Conservation (phyloP, 768 basidiomycete genomes). For the Tylopilus plumbeoviolaceoides region DNA sequence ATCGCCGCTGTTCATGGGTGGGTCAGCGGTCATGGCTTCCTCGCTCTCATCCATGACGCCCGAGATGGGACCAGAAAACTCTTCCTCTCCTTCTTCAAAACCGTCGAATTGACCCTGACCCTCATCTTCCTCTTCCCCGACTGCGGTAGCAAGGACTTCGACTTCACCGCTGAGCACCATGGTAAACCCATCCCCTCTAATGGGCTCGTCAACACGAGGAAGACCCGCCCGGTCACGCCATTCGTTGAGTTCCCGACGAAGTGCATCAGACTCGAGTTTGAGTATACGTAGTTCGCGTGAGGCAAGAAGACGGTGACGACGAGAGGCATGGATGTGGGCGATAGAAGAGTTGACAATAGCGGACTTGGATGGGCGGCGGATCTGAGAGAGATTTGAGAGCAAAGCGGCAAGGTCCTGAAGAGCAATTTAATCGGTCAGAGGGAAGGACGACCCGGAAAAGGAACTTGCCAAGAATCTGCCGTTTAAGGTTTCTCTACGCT, state of each 20-base stretch:
- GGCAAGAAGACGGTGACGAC: conserved; percentile 77
- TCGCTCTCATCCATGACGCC: conserved; percentile 29
- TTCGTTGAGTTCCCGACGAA: conserved; percentile 89
- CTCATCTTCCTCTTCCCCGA: conserved; percentile 57
- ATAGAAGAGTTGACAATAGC: conserved; percentile 97
- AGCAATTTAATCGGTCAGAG: conserved; percentile 14
- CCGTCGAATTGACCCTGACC: conserved; percentile 35
- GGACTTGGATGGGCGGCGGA: conserved; percentile 92
- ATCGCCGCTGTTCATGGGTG: conserved; percentile 31
- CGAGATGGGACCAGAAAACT: conserved; percentile 27
- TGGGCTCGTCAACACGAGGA: conserved; percentile 67
- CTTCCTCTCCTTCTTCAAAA: conserved; percentile 42
- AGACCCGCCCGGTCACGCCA: conserved; percentile 81
- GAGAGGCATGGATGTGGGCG: conserved; percentile 78
- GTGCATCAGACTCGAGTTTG: conserved; percentile 78
- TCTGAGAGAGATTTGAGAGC: conserved; percentile 85
- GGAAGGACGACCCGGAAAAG: conserved; percentile 9
- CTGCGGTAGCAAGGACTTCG: conserved; percentile 52
- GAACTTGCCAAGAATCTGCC: conserved; percentile 77
- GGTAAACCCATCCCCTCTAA: conserved; percentile 65
- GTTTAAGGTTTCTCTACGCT: conserved; percentile 89
- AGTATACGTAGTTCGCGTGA: conserved; percentile 76
- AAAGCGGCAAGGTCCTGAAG: conserved; percentile 82
- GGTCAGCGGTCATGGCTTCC: conserved; percentile 25
- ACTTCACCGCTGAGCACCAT: conserved; percentile 70